A percentile compares a stretch with the other conserved stretches of the same genome.
Evolutionary conservation across 2,329 filamentous ascomycete species (phyloP).

Genomic region (Neobulgaria alba): DNA sequence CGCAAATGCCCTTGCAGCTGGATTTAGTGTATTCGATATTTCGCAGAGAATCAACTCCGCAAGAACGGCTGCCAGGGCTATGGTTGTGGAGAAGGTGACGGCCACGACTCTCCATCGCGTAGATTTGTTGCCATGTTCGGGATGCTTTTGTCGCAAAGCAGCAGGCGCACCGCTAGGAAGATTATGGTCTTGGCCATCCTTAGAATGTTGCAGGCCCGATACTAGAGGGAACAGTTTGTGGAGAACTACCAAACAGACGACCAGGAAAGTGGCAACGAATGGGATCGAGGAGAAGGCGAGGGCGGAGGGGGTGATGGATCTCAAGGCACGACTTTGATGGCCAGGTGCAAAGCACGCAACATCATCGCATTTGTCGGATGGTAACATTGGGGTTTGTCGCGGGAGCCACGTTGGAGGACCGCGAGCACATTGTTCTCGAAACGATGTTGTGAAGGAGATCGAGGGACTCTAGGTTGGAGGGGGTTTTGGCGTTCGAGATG

Average conservation of each 20-base stretch:
- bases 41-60: slow-evolving; percentile 78
- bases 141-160: slow-evolving; percentile 48
- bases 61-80: slow-evolving; percentile 68
- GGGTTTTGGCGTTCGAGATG: too few species aligned
- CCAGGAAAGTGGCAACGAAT: slow-evolving; percentile 61
- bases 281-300: slow-evolving; percentile 55
- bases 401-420: background rate
- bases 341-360: slow-evolving; percentile 1
- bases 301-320: slow-evolving; percentile 32
- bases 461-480: too few species aligned
- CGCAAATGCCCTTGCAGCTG: slow-evolving; percentile 57
- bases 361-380: slow-evolving; percentile 18
- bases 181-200: slow-evolving; percentile 50
- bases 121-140: slow-evolving; percentile 47
- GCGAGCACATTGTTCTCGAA: background rate
- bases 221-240: slow-evolving; percentile 67
- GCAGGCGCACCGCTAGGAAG: slow-evolving; percentile 55
- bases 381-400: slow-evolving; percentile 17
- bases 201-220: slow-evolving; percentile 42
- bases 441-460: too few species aligned
- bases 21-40: slow-evolving; percentile 66
- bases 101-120: slow-evolving; percentile 45
- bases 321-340: slow-evolving; percentile 11
- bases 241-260: slow-evolving; percentile 53
- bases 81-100: slow-evolving; percentile 64